Evolutionary conservation across 129 eudicot genomes (phyloP), one percentile per base, ranked within the genome.

Genomic region (Tanacetum coccineum): DNA sequence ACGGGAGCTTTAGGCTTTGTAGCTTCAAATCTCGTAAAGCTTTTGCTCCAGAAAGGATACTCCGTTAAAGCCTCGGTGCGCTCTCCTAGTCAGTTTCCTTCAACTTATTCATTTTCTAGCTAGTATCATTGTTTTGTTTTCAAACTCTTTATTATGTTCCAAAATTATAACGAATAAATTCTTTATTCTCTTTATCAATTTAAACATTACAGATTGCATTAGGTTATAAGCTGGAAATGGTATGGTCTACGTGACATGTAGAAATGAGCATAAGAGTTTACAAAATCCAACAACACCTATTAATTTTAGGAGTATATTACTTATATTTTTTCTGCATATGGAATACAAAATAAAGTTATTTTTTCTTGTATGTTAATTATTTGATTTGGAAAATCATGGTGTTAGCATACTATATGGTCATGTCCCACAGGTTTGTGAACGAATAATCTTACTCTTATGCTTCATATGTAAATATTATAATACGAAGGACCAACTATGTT

Each of bases 21-120:
- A 17, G 84, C 81, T 54, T 80, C 84, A 8, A 64, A 60, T 60
- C 78, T 80, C 26, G 84, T 80, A 42, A 80, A 80, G 71, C 60
- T 76, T 39, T 26, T 80, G 28, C 81, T 80, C 40, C 72, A 75
- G 15, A 72, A 67, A 15, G 84, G 84, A 45, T 80, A 80, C 72
- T 15, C 84, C 8, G 81, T 80, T 64, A 76, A 72, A 59, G 84
- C 84, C 55, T 65, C 84, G 18, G 78, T 80, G 54, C 81, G 84
- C 1, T 50, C 70, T 46, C 84, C 77, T 13, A 71, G 84, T 80
- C 28, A 13, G 78, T 59, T 17, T 49, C 15, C 44, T 14, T 53
- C 32, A 4, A 59, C 42, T 1, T 30, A 4, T 11, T 40, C 25
- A 6, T 2, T 19, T 22, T 0, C 36, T 22, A 2, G 3, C n/a